Percentiles rank a stretch among this genome's conserved stretches.
phyloP scores from a whole-genome alignment of 345 rosid genomes.

The Eucalyptus erythrocorys region DNA sequence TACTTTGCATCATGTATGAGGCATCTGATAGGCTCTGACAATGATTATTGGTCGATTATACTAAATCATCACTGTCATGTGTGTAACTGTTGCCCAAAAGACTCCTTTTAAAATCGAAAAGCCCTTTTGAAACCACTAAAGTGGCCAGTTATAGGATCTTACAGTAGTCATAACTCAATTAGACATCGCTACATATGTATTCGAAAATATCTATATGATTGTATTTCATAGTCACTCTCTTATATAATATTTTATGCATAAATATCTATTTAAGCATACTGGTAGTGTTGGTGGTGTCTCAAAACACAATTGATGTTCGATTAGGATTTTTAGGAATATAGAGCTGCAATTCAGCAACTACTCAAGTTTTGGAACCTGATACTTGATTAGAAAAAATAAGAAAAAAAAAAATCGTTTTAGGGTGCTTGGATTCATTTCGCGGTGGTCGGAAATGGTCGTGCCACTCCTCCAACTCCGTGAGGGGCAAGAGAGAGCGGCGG shows the following conservation, averaged over 20 bases:
- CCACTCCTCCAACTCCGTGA: neutral
- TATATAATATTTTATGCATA: neutral
- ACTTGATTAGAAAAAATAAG: neutral
- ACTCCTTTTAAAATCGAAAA: neutral
- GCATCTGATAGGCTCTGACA: rapidly evolving
- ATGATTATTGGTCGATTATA: neutral
- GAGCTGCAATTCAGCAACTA: neutral
- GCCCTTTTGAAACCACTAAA: neutral
- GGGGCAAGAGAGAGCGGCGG: neutral
- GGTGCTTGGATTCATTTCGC: neutral
- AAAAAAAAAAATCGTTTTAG: neutral
- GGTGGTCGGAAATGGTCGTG: neutral
- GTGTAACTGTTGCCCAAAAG: neutral
- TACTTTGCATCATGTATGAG: neutral
- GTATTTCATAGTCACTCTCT: neutral
- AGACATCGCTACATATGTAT: rapidly evolving
- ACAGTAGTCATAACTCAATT: neutral
- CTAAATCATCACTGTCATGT: neutral
- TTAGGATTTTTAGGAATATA: neutral
- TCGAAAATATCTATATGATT: neutral
- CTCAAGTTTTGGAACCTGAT: neutral
- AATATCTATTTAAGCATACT: neutral
- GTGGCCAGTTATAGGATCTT: neutral
- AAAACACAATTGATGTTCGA: too few species aligned
- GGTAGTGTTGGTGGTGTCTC: neutral